Evolutionary conservation across 192 early-diverging fungal species (phyloP), one percentile per base, ranked within the genome.

Genomic region (Rhizoclosmatium sp.): DNA sequence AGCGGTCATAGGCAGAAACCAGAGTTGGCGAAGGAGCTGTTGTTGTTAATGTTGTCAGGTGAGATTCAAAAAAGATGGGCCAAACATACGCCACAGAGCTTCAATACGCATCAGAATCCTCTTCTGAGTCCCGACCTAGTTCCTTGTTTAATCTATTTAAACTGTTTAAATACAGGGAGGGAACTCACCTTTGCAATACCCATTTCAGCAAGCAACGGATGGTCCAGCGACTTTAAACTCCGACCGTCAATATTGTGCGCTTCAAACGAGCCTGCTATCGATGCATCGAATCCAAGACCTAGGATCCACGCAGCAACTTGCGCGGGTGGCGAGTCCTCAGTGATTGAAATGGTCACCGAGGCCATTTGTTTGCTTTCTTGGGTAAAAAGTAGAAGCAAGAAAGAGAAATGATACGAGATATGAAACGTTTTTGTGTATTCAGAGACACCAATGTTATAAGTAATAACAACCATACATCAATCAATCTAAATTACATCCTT

Each of bases 61-160:
- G 21, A 59, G 40, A 19, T n/a, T 12, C 14, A 12, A 12, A 47
- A 69, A n/a, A 14, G 31, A 47, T 9, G n/a, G 31, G 47, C 2
- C 3, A n/a, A 47, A 47, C 9, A 47, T n/a, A 69, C 45, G 16
- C 42, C n/a, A n/a, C 14, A 16, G 45, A 45, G 67, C n/a, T 59
- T 72, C n/a, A 41, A 72, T 72, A 47, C 58, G 19, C n/a, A 72
- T 51, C 71, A 72, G 48, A 7, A 72, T 72, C 40, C 71, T 19
- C 54, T 72, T 72, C 40, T 72, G 71, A 5, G 71, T 58, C 21
- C 71, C 71, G 21, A 72, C 71, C 54, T 69, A 42, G 12, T 14
- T 42, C 16, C 14, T n/a, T 3, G 68, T n/a, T n/a, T 47, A n/a
- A 10, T 47, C 19, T 69, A 47, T 69, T 41, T 69, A 45, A 14